phyloP scores from a whole-genome alignment of 495 filamentous ascomycete genomes.

The Neurospora intermedia region DNA sequence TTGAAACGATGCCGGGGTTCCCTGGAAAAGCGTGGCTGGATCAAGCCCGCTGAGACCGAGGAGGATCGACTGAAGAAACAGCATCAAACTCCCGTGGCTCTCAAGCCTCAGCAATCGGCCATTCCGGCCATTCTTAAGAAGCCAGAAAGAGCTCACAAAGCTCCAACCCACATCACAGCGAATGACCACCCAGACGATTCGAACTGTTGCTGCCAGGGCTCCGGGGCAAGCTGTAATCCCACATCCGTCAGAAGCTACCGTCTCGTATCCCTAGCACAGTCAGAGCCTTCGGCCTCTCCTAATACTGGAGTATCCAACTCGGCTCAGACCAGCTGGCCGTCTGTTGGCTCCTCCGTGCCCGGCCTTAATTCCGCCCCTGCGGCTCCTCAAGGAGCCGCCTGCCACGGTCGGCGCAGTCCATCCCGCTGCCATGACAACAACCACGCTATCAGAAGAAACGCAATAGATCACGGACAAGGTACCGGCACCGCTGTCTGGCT shows the following conservation, averaged over 20 bases:
- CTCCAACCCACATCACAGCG: slow-evolving; percentile 3
- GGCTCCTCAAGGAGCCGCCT: neutral
- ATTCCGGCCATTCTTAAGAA: neutral
- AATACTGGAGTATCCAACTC: neutral
- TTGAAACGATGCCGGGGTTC: neutral
- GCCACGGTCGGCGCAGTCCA: neutral
- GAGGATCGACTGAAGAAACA: slow-evolving; percentile 1
- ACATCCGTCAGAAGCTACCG: neutral
- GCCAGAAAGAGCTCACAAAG: slow-evolving; percentile 2
- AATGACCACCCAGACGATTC: slow-evolving; percentile 1
- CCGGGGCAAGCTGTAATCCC: neutral
- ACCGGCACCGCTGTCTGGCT: neutral
- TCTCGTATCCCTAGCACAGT: neutral
- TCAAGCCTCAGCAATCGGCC: slow-evolving; percentile 2
- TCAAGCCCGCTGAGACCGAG: neutral
- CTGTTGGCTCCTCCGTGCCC: neutral
- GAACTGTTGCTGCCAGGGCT: neutral
- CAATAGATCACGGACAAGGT: neutral
- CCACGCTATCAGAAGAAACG: neutral
- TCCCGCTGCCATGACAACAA: neutral
- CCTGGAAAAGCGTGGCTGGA: slow-evolving; percentile 4
- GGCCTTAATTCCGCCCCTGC: neutral
- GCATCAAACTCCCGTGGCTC: slow-evolving; percentile 5
- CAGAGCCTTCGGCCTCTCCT: neutral
- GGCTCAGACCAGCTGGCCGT: neutral